Base-by-base conservation (phyloP, 192 early-diverging fungal genomes). In the Irineochytrium annulatum region DNA sequence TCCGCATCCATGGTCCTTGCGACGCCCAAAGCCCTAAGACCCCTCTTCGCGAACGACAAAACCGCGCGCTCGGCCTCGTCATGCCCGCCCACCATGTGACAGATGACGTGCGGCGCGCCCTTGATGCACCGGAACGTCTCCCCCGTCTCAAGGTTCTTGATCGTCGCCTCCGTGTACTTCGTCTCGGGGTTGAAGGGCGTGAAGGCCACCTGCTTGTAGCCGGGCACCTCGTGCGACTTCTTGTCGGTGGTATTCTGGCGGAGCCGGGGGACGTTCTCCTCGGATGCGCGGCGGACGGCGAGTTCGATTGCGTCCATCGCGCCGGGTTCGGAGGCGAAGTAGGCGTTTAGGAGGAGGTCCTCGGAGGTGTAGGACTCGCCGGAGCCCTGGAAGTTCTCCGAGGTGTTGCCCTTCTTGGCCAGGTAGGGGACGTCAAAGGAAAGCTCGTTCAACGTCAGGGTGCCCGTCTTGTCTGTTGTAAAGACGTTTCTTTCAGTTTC, bases 81-180 rank as follows among this genome's bases (percentile, higher is more conserved):
- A 72, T 91, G 85, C 3, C 75, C 78, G 0, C 73, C 73, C 29
- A 44, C 39, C 41, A 93, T 83, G 68, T 79, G 78, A 63, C 89
- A 83, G 59, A 96, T 91, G 45, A 95, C 93, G 68, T 93, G 93
- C 17, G 93, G 93, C 26, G 94, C 94, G 63, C 94, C 94, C 79
- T 97, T 97, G 67, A 92, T 89, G 48, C 86, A 85, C 67, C 88
- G 86, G 81, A 97, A 94, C 46, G 80, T 72, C 65, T 89, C 77
- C 45, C 72, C 80, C 34, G 86, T 87, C 13, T 80, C 70, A 58
- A 82, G 64, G 70, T 95, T 82, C 43, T 79, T 75, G 56, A 94
- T 86, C 4, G 87, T 95, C 32, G 91, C 92, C 65, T 89, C 86
- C 28, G 92, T 95, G 81, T 92, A 87, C 76, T 95, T 98, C 53